Evolutionary conservation across 2,329 filamentous ascomycete genomes (phyloP).

Genomic region (Trichoderma sp.): DNA sequence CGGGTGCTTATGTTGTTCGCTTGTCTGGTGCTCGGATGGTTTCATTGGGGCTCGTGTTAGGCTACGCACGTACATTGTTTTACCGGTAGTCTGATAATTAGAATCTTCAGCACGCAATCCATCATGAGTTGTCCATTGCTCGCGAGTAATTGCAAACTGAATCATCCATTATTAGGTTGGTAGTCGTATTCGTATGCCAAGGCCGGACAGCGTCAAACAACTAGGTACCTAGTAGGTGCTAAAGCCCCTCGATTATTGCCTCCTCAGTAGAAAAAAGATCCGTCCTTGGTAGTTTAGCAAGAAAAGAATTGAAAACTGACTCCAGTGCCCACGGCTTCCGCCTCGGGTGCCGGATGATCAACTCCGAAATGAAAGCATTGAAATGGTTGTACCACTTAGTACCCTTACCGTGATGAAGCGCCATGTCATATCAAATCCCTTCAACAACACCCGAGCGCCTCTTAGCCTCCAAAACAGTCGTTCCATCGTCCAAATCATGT

Average conservation of each 20-base stretch:
- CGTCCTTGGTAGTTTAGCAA: background rate
- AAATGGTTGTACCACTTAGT: background rate
- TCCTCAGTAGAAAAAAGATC: background rate
- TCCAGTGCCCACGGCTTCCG: background rate
- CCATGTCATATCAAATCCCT: background rate
- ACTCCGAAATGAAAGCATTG: conserved; percentile 7
- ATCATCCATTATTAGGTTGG: background rate
- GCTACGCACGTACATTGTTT: background rate
- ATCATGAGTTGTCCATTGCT: background rate
- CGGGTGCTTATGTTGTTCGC: background rate
- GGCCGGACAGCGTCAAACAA: background rate
- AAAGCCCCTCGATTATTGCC: background rate
- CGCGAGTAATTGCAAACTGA: background rate
- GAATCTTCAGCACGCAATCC: background rate
- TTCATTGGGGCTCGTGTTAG: background rate
- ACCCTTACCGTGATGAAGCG: background rate
- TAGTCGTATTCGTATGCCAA: background rate
- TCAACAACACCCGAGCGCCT: background rate
- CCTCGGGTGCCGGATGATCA: background rate
- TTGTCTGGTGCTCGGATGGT: background rate
- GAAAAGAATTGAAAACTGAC: background rate
- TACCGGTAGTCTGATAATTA: background rate
- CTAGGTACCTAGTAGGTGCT: background rate
- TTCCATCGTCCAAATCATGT: background rate
- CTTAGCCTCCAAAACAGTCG: background rate